Conservation (phyloP, 805 yeast genomes). For the Diddensiella santjacobensis region DNA sequence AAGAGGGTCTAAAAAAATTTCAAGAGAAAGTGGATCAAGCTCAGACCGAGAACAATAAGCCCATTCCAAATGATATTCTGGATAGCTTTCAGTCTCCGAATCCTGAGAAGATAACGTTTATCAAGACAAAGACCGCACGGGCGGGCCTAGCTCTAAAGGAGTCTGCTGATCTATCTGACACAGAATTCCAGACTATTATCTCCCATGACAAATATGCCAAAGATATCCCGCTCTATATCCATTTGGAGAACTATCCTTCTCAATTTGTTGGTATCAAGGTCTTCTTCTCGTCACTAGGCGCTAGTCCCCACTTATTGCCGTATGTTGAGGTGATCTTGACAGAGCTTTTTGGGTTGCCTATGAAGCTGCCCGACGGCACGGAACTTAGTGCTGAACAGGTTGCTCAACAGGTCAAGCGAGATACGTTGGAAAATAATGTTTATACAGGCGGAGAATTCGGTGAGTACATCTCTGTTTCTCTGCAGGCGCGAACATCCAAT, state of each 20-base stretch:
- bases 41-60: conserved; percentile 60
- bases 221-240: conserved; percentile 63
- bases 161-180: conserved; percentile 14
- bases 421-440: conserved; percentile 55
- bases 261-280: conserved; percentile 70
- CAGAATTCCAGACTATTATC: conserved; percentile 23
- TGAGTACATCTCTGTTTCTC: conserved; percentile 60
- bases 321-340: conserved; percentile 59
- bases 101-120: conserved; percentile 69
- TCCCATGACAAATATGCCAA: conserved; percentile 12
- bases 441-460: conserved; percentile 59
- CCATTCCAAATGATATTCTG: conserved; percentile 68
- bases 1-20: conserved; percentile 53
- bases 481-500: conserved; percentile 58
- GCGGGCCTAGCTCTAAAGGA: conserved; percentile 43
- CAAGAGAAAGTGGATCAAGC: conserved; percentile 56
- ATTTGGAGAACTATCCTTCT: conserved; percentile 75
- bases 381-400: conserved; percentile 68
- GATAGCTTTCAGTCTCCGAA: conserved; percentile 66
- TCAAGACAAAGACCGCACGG: conserved; percentile 60
- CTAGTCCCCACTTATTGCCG: conserved; percentile 53
- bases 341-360: conserved; percentile 69
- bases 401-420: conserved; percentile 66
- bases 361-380: conserved; percentile 57
- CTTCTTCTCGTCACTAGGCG: conserved; percentile 51